Conservation (phyloP, 139 green algal genomes). For the Chlamydomonas schloesseri region DNA sequence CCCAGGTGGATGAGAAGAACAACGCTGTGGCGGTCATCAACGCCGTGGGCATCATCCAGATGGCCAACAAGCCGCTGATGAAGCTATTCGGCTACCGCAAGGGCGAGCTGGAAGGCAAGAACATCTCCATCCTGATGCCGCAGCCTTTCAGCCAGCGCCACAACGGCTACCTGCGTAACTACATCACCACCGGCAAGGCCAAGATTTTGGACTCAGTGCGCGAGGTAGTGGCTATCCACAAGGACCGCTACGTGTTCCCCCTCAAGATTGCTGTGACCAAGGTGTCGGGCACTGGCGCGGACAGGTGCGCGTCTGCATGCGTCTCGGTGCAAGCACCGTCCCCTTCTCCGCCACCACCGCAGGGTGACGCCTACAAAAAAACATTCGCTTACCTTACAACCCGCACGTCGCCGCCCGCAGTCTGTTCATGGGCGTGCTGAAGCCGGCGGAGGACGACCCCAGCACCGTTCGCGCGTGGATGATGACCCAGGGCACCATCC, state of each 20-base stretch:
- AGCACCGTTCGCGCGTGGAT: constrained; percentile 31
- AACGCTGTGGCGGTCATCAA: constrained; percentile 62
- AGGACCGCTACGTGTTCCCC: constrained; percentile 59
- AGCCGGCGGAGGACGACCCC: constrained; percentile 37
- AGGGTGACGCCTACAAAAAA: too few species aligned
- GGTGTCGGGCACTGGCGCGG: constrained; percentile 45
- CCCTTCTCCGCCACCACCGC: too few species aligned
- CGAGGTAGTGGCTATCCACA: constrained; percentile 69
- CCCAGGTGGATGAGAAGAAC: constrained; percentile 50
- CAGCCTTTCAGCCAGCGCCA: constrained; percentile 62
- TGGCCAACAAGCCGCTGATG: constrained; percentile 53
- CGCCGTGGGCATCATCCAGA: constrained; percentile 58
- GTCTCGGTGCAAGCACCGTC: too few species aligned
- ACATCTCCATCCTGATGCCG: constrained; percentile 70
- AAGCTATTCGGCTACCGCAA: constrained; percentile 65
- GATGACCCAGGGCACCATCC: constrained; percentile 42
- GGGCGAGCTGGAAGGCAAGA: constrained; percentile 71
- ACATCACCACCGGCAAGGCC: constrained; percentile 57
- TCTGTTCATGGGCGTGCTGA: constrained; percentile 56
- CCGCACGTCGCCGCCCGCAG: neutral
- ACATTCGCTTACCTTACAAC: neutral
- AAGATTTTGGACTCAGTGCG: constrained; percentile 60
- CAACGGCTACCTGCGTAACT: constrained; percentile 70
- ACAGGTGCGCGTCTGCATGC: constrained; percentile 23
- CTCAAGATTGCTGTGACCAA: constrained; percentile 46